phyloP scores from a whole-genome alignment of 495 filamentous ascomycete species.

The Lasiosphaeria miniovina region DNA sequence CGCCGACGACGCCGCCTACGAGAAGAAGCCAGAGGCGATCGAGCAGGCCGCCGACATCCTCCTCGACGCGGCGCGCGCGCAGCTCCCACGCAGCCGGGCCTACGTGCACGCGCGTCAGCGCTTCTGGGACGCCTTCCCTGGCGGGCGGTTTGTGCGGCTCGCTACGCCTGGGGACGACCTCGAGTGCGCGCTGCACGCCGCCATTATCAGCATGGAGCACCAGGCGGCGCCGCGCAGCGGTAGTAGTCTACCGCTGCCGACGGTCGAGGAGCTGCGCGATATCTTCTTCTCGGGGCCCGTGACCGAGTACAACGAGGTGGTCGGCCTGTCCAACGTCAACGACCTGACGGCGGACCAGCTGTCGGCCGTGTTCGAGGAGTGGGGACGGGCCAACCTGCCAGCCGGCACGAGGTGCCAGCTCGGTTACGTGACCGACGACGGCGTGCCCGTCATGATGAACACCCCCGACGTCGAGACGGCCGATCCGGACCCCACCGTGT shows the following conservation, averaged over 20 bases:
- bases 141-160: conserved; percentile 14
- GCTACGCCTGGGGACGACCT: conserved; percentile 18
- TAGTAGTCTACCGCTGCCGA: background rate
- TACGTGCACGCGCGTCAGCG: conserved; percentile 19
- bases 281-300: background rate
- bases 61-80: conserved; percentile 2
- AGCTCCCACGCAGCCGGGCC: conserved; percentile 11
- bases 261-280: conserved; percentile 9
- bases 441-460: conserved; percentile 22
- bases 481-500: conserved; percentile 17
- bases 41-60: conserved; percentile 22
- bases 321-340: conserved; percentile 6
- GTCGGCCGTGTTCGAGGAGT: conserved; percentile 1
- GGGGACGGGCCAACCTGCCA: conserved; percentile 8
- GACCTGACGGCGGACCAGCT: conserved; percentile 20
- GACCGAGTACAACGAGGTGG: background rate
- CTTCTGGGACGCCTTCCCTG: conserved; percentile 22
- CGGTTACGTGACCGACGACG: conserved; percentile 17
- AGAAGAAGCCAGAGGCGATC: background rate
- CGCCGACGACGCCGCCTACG: background rate
- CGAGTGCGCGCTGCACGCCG: conserved; percentile 21
- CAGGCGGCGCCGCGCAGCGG: background rate
- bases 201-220: conserved; percentile 11
- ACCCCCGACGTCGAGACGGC: conserved; percentile 16
- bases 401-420: conserved; percentile 17